Evolutionary conservation across 2,329 filamentous ascomycete species (phyloP).

Genomic region (Amesomyces nigricolor): DNA sequence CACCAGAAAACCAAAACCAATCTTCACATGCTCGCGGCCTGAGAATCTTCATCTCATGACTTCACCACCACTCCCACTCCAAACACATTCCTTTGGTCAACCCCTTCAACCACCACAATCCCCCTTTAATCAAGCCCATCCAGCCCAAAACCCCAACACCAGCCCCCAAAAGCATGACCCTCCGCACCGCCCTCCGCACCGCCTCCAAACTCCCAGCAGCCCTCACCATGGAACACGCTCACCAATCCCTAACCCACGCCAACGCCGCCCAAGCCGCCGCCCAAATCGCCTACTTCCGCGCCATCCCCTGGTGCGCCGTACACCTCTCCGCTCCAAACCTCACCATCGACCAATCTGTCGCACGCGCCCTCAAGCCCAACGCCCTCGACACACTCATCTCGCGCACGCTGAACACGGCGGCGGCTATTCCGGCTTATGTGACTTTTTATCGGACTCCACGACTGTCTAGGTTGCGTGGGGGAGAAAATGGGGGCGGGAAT

Average conservation of each 20-base stretch:
- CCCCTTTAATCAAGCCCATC: no score
- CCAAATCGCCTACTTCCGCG: slow-evolving; percentile 29
- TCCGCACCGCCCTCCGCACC: neutral
- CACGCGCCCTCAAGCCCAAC: slow-evolving; percentile 30
- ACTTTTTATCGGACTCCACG: slow-evolving; percentile 37
- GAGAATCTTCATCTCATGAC: no score
- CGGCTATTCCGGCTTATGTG: slow-evolving; percentile 44
- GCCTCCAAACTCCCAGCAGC: neutral
- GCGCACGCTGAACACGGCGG: slow-evolving; percentile 44
- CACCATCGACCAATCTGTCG: slow-evolving; percentile 34
- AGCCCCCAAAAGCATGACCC: no score
- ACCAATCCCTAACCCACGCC: neutral
- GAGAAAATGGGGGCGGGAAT: no score
- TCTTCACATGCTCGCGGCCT: no score
- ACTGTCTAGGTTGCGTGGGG: neutral
- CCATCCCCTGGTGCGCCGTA: slow-evolving; percentile 45
- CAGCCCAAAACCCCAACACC: no score
- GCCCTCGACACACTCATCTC: slow-evolving; percentile 50
- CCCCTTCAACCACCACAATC: no score
- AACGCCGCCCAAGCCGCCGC: slow-evolving; percentile 12
- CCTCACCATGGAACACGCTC: neutral
- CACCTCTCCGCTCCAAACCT: slow-evolving; percentile 35
- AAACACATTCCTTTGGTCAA: no score
- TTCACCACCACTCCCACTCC: no score
- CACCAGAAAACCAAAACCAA: no score